Conservation (phyloP, 1,139 yeast genomes). For the Yamadazyma jaroonii region DNA sequence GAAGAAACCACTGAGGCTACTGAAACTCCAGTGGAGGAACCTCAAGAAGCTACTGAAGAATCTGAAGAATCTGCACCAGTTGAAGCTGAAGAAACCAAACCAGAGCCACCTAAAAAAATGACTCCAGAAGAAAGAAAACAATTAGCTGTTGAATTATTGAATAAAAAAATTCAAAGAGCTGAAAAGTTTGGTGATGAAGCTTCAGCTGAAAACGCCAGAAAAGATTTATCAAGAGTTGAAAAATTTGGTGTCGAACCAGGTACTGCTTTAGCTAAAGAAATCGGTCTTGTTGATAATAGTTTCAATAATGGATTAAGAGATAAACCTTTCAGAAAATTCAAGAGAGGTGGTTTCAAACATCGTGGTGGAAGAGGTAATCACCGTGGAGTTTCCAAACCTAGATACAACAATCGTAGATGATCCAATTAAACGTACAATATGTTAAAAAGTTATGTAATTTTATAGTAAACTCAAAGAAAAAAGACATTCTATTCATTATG, state of each 20-base stretch:
- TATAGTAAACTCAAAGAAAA: not conserved
- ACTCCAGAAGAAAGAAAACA: slow-evolving; percentile 70
- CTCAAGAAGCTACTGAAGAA: slow-evolving; percentile 10
- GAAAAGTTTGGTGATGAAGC: slow-evolving; percentile 72
- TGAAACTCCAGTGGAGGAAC: slow-evolving; percentile 8
- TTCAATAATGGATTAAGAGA: slow-evolving; percentile 21
- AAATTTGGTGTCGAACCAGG: slow-evolving; percentile 80
- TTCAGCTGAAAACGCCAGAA: slow-evolving; percentile 51
- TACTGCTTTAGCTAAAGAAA: slow-evolving; percentile 64
- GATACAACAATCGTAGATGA: slow-evolving; percentile 2
- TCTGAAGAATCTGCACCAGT: slow-evolving; percentile 13
- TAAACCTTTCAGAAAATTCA: slow-evolving; percentile 15
- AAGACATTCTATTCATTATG: not conserved
- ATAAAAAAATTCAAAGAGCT: slow-evolving; percentile 68
- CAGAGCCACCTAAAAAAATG: slow-evolving; percentile 40
- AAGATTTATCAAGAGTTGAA: slow-evolving; percentile 66
- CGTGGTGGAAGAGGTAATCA: not conserved
- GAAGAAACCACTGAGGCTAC: slow-evolving; percentile 2
- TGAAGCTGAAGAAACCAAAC: slow-evolving; percentile 20
- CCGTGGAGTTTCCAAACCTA: slow-evolving; percentile 5
- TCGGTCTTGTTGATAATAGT: slow-evolving; percentile 49
- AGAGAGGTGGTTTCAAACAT: not conserved
- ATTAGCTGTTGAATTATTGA: slow-evolving; percentile 65
- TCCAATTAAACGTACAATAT: not conserved
- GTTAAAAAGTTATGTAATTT: no score